Conservation (phyloP, 2,329 filamentous ascomycete genomes). For the Cytospora piceae region DNA sequence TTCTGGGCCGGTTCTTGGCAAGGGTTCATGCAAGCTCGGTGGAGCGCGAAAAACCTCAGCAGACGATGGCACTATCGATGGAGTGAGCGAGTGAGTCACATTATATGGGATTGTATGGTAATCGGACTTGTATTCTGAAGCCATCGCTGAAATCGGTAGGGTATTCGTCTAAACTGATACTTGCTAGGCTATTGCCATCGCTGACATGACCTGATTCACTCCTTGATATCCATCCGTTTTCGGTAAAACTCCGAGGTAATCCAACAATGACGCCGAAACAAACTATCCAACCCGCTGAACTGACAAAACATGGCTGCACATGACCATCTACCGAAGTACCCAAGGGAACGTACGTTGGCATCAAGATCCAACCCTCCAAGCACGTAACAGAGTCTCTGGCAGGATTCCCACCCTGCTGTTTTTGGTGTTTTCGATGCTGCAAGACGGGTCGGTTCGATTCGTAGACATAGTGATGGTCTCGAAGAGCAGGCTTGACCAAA, state of each 20-base stretch:
- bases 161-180: background rate
- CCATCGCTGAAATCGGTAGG: background rate
- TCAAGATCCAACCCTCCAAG: background rate
- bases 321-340: background rate
- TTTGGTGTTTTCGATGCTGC: background rate
- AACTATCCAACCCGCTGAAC: background rate
- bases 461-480: background rate
- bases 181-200: background rate
- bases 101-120: too few relatives aligned
- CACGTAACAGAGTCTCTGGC: background rate
- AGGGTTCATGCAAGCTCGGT: too few relatives aligned
- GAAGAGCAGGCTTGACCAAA: background rate
- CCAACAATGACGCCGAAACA: constrained; percentile 1
- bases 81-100: too few relatives aligned
- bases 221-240: background rate
- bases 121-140: too few relatives aligned
- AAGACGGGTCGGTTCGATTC: background rate
- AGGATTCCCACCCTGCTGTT: constrained; percentile 5
- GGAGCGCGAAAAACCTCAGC: too few relatives aligned
- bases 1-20: too few relatives aligned
- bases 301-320: background rate
- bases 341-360: background rate
- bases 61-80: too few relatives aligned
- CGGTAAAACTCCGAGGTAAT: background rate
- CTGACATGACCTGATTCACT: background rate